Evolutionary conservation across 1,139 yeast genomes (phyloP).

Genomic region (Blastobotrys illinoisensis): DNA sequence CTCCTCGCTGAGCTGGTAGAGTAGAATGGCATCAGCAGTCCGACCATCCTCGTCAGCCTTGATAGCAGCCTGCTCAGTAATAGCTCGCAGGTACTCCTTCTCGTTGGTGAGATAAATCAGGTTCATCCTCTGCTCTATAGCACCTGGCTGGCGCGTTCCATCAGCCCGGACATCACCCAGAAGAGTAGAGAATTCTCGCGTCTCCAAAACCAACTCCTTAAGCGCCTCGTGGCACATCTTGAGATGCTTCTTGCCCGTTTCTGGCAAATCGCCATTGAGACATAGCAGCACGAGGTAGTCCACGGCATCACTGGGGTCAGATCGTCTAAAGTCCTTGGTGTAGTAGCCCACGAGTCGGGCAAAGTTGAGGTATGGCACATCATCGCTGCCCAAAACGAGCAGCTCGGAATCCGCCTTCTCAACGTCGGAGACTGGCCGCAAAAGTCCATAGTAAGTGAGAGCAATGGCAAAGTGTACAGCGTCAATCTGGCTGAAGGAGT

Average conservation of each 20-base stretch:
- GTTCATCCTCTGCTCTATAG: slow-evolving; percentile 72
- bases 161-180: slow-evolving; percentile 75
- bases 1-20: slow-evolving; percentile 86
- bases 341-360: slow-evolving; percentile 40
- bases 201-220: slow-evolving; percentile 76
- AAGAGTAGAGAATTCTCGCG: slow-evolving; percentile 75
- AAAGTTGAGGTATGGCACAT: slow-evolving; percentile 30
- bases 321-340: slow-evolving; percentile 72
- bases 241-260: slow-evolving; percentile 28
- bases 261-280: slow-evolving; percentile 37
- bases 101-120: slow-evolving; percentile 56
- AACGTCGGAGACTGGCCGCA: slow-evolving; percentile 44
- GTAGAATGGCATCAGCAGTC: slow-evolving; percentile 73
- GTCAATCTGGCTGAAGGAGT: slow-evolving; percentile 67
- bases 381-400: slow-evolving; percentile 26
- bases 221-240: slow-evolving; percentile 71
- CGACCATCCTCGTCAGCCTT: slow-evolving; percentile 93
- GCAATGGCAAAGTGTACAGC: slow-evolving; percentile 89
- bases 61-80: slow-evolving; percentile 79
- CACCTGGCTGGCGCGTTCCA: slow-evolving; percentile 78
- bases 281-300: slow-evolving; percentile 78
- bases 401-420: slow-evolving; percentile 14
- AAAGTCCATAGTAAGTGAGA: slow-evolving; percentile 66
- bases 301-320: slow-evolving; percentile 87
- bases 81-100: slow-evolving; percentile 52